Percentiles rank a stretch among this genome's conserved stretches.
Evolutionary conservation across 2,329 filamentous ascomycete genomes (phyloP).

Genomic region (Curvularia spicifera): DNA sequence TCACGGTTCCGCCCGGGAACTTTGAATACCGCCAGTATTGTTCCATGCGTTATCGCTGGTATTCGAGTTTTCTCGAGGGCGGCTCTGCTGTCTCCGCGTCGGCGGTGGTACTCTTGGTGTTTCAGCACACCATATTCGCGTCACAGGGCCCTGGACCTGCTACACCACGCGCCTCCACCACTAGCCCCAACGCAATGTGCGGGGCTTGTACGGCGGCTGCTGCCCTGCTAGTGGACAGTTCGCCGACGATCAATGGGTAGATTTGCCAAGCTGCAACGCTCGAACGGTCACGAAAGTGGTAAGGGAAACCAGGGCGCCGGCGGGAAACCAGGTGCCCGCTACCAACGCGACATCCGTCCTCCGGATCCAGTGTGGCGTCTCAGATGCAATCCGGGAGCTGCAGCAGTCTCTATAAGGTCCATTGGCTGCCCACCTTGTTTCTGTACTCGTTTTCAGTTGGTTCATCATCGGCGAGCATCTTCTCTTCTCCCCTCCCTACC

Average conservation of each 20-base stretch:
- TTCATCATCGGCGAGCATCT: slow-evolving; percentile 45
- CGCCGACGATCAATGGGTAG: slow-evolving; percentile 39
- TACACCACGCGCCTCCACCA: slow-evolving; percentile 45
- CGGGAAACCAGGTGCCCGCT: slow-evolving; percentile 43
- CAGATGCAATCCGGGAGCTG: slow-evolving; percentile 44
- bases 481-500: slow-evolving; percentile 41
- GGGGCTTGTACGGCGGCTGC: slow-evolving; percentile 38
- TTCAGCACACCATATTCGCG: slow-evolving; percentile 44
- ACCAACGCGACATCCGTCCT: slow-evolving; percentile 45
- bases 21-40: slow-evolving; percentile 35
- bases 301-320: slow-evolving; percentile 36
- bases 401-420: slow-evolving; percentile 46
- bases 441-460: slow-evolving; percentile 46
- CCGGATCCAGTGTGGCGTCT: slow-evolving; percentile 49
- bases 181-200: slow-evolving; percentile 32
- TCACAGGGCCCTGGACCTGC: slow-evolving; percentile 49
- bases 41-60: slow-evolving; percentile 32
- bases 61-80: slow-evolving; percentile 27
- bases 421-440: slow-evolving; percentile 49
- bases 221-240: slow-evolving; percentile 33
- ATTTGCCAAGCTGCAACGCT: slow-evolving; percentile 42
- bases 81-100: slow-evolving; percentile 43
- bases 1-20: slow-evolving; percentile 35
- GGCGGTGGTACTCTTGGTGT: slow-evolving; percentile 42
- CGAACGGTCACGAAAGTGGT: slow-evolving; percentile 39